Evolutionary conservation across 306 rosid genomes (phyloP), one percentile per base, ranked within the genome.

Genomic region (Carpinus fangiana): DNA sequence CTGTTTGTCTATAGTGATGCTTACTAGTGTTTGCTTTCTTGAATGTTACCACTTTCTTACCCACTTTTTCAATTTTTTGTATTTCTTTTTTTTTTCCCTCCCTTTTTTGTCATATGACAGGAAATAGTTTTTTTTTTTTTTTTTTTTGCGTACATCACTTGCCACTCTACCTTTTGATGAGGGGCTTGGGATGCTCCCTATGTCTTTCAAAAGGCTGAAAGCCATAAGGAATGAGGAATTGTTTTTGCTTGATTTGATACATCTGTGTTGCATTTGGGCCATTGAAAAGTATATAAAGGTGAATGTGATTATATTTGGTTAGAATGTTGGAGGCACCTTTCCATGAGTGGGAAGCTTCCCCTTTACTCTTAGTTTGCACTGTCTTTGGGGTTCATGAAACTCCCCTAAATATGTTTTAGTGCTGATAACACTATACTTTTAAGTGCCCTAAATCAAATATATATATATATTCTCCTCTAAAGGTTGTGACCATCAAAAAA

Each of bases 191-290:
- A 87, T 87, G 93, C 90, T 85, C 85, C 86, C 67, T 76, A 51
- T 85, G 90, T 81, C 77, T 84, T 82, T 84, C 78, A 85, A 89
- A 88, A 82, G 91, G 89, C 74, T 82, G 88, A 84, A 88, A 83
- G 89, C 85, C 87, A 81, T 75, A 76, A 81, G 85, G 84, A 89
- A 83, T 87, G 85, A 85, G 87, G 80, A 86, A 82, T 34, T 74
- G 88, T 83, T 81, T 78, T 79, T 77, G 82, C 74, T 83, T 93
- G 92, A 86, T 93, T 88, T 89, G 92, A 88, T 85, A 86, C 79
- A 76, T 85, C 86, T 86, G 85, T 73, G 87, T 74, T 74, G 79
- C 89, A 88, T 85, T 86, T 84, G 87, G 87, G 84, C 80, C 88
- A 82, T 77, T 83, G 80, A 62, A 56, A 84, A 82, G 86, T 70